These are phyloP conservation scores for Pseudogymnoascus sp. DNA, from an alignment of 2,329 filamentous ascomycete species.

Conservation along the genomic window DNA sequence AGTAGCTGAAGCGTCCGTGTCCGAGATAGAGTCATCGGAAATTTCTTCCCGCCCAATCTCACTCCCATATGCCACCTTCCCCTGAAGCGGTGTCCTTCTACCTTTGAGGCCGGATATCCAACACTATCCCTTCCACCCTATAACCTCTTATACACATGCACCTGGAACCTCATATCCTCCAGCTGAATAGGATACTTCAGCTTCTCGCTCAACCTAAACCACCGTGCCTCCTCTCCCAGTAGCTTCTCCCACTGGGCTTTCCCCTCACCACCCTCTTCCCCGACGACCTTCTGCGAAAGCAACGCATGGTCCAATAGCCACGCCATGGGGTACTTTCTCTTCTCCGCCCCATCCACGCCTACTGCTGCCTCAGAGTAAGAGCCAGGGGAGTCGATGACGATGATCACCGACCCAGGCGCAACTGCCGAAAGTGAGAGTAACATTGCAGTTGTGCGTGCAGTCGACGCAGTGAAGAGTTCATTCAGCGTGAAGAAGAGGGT, in stretches of 20 bases:
- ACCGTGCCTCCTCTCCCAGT: constrained; percentile 67
- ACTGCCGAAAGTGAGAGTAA: constrained; percentile 61
- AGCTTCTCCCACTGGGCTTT: constrained; percentile 63
- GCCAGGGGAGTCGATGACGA: constrained; percentile 89
- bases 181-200: constrained; percentile 76
- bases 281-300: constrained; percentile 38
- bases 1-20: background rate
- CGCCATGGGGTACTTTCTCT: constrained; percentile 80
- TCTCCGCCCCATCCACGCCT: constrained; percentile 36
- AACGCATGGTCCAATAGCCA: constrained; percentile 85
- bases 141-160: constrained; percentile 65
- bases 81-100: no score
- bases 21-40: no score
- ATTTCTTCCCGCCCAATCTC: background rate
- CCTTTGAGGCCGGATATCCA: background rate
- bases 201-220: constrained; percentile 67
- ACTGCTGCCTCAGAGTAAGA: constrained; percentile 81
- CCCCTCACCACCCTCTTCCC: constrained; percentile 19
- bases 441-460: constrained; percentile 67
- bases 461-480: constrained; percentile 76
- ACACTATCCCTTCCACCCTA: background rate
- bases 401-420: constrained; percentile 55
- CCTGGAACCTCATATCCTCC: constrained; percentile 93
- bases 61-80: background rate
- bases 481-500: constrained; percentile 93